A percentile compares a stretch with the other conserved stretches of the same genome.
phyloP scores from a whole-genome alignment of 345 rosid species.

The Ailanthus altissimus region DNA sequence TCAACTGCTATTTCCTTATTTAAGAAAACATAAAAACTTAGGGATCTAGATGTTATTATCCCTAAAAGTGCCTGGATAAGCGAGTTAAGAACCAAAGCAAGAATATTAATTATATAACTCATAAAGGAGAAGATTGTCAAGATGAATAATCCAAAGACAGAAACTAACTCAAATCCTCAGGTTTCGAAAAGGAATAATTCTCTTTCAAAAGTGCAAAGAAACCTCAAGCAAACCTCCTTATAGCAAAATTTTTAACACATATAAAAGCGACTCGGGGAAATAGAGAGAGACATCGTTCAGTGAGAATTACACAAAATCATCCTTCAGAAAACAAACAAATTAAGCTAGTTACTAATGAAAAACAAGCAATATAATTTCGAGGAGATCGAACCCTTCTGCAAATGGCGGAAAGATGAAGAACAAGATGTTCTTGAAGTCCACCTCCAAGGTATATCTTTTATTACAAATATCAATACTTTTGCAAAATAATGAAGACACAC shows the following conservation, averaged over 20 bases:
- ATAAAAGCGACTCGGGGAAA: neutral
- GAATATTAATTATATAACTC: neutral
- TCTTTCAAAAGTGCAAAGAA: slow-evolving; percentile 10
- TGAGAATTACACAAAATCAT: neutral
- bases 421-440: slow-evolving; percentile 42
- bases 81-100: neutral
- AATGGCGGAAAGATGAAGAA: slow-evolving; percentile 35
- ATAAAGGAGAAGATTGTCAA: neutral
- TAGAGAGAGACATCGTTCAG: neutral
- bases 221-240: neutral
- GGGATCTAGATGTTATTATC: no score
- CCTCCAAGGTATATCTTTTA: slow-evolving; percentile 37
- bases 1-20: no score
- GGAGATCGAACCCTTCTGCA: slow-evolving; percentile 55
- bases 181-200: slow-evolving; percentile 9
- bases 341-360: neutral
- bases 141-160: slow-evolving; percentile 4
- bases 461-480: neutral
- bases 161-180: neutral
- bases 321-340: neutral
- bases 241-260: no score
- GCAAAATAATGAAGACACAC: neutral
- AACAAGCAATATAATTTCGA: slow-evolving; percentile 19
- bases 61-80: neutral
- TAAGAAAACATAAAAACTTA: no score